Conservation (phyloP, 345 rosid genomes). For the Syzygium aqueum region DNA sequence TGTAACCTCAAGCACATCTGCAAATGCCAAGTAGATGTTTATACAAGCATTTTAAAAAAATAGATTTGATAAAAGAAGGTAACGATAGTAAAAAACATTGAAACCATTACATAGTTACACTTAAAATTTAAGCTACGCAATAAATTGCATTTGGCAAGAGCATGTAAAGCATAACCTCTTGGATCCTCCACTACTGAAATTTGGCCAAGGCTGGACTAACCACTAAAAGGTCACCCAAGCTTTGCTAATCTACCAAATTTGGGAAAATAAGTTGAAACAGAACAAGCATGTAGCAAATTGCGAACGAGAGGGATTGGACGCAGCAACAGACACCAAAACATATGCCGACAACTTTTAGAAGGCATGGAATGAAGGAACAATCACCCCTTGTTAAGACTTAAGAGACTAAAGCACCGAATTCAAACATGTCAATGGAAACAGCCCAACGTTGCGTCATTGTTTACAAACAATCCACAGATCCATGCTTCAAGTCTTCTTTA, state of each 20-base stretch:
- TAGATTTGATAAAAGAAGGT: background rate
- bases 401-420: background rate
- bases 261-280: background rate
- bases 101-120: background rate
- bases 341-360: background rate
- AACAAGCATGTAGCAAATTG: background rate
- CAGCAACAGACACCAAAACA: background rate
- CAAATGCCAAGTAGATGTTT: background rate
- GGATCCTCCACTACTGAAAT: background rate
- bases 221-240: background rate
- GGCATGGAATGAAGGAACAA: background rate
- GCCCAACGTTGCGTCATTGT: background rate
- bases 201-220: background rate
- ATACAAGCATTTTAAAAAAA: background rate
- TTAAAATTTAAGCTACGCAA: background rate
- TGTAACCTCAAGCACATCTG: background rate
- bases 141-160: background rate
- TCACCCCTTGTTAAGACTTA: background rate
- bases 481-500: background rate
- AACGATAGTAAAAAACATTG: background rate
- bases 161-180: background rate
- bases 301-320: background rate
- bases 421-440: background rate
- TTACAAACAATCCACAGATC: background rate
- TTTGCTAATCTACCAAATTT: background rate